Evolutionary conservation across 2,329 filamentous ascomycete species (phyloP), one percentile per base, ranked within the genome.

Genomic region (Chaetomiaceae sp.): DNA sequence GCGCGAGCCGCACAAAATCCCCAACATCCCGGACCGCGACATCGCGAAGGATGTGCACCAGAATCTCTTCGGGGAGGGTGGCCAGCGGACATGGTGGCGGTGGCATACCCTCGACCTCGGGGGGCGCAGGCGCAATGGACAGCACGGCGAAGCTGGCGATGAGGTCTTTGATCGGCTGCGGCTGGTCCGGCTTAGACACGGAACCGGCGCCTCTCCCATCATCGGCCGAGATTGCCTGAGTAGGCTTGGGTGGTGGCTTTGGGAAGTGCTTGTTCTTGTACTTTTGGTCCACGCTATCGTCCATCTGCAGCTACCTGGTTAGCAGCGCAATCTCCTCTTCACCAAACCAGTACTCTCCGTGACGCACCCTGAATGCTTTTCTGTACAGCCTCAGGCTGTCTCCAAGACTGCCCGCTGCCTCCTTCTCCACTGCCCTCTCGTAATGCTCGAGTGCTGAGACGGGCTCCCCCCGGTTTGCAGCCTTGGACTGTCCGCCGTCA

Each of bases 181-280:
- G 62, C 46, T 70, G 67, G 30, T 72, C 60, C 78, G 71, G 60
- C 48, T 74, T 73, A 0, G 76, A 69, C 2, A 77, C 71, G 18
- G 75, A 74, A 7, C 60, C 12, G 2, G 77, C 53, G 10, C 74
- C 71, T 62, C 73, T 32, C 24, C 34, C 37, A 4, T 18, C 52
- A 30, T 38, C 55, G 20, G 15, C 52, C 20, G 34, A 52, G 30
- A 41, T 55, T 29, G 37, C 44, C 8, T 15, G 53, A 3, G 61
- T 53, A 7, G 68, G 67, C 60, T 78, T 82, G 51, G 74, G 67
- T 53, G 71, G 67, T 55, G 68, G 9, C 32, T 79, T 73, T 2
- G 90, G 85, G 60, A 93, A 96, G 67, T 97, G 83, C 68, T 97
- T 97, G 60, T 88, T 84, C 59, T 87, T 86, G 70, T 96, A 98